Evolutionary conservation across 2,329 filamentous ascomycete species (phyloP).

Genomic region (Talaromyces sp.): DNA sequence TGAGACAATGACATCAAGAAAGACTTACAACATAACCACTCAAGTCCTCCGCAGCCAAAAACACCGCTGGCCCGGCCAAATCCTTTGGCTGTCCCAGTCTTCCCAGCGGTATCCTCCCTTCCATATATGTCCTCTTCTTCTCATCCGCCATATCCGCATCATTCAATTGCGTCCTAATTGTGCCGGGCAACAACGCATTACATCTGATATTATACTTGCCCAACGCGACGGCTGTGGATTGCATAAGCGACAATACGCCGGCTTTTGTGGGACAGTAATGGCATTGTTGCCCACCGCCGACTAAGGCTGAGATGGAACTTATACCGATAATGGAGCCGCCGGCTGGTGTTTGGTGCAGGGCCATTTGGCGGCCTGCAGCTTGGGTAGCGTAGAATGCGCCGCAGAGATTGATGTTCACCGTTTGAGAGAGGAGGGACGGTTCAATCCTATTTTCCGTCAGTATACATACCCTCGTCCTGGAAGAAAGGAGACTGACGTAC

Average conservation of each 20-base stretch:
- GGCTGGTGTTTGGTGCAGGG: conserved; percentile 61
- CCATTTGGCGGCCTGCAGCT: conserved; percentile 81
- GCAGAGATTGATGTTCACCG: conserved; percentile 74
- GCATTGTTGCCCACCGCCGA: conserved; percentile 70
- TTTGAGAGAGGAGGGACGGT: conserved; percentile 65
- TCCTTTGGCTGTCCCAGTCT: conserved; percentile 69
- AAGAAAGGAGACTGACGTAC: conserved; percentile 38
- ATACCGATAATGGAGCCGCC: conserved; percentile 69
- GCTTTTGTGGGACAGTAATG: conserved; percentile 91
- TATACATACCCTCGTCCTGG: background rate
- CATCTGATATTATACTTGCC: conserved; percentile 73
- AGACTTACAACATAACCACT: conserved; percentile 65
- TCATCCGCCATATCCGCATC: conserved; percentile 74
- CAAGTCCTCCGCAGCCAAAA: conserved; percentile 73
- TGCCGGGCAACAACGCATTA: conserved; percentile 79
- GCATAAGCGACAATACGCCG: conserved; percentile 74
- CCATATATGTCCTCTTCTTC: conserved; percentile 71
- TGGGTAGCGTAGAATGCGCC: conserved; percentile 87
- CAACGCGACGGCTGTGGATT: conserved; percentile 74
- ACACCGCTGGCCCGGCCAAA: conserved; percentile 78
- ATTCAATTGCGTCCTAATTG: conserved; percentile 78
- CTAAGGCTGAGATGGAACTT: conserved; percentile 40
- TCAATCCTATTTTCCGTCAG: conserved; percentile 51
- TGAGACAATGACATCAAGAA: background rate
- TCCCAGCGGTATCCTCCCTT: conserved; percentile 73